A percentile compares a stretch with the other conserved stretches of the same genome.
Evolutionary conservation across 257 asterid species (phyloP).

Genomic region (Forsythia viridissima): DNA sequence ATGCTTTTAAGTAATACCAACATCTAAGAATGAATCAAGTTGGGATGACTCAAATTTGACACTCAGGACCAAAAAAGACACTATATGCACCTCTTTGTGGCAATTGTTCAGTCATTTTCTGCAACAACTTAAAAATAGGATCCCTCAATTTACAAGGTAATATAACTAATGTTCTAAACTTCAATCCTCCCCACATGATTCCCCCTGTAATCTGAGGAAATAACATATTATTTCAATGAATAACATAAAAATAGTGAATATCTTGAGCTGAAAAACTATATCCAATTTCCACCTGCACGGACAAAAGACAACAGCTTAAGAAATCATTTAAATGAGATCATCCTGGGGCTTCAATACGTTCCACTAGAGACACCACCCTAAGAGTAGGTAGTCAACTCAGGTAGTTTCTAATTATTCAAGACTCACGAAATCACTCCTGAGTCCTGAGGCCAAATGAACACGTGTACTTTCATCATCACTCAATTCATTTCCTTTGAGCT

Average conservation of each 20-base stretch:
- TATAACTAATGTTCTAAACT: neutral
- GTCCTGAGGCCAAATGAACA: neutral
- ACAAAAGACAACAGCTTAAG: neutral
- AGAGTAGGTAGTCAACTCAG: neutral
- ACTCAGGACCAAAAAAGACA: neutral
- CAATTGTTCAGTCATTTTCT: neutral
- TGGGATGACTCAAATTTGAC: neutral
- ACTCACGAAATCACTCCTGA: neutral
- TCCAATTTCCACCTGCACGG: neutral
- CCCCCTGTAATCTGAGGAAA: neutral
- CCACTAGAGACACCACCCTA: neutral
- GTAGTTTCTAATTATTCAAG: neutral
- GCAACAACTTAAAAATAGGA: neutral
- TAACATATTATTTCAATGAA: neutral
- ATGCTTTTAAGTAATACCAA: neutral
- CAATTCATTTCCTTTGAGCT: neutral
- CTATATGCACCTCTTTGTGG: neutral
- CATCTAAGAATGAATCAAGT: neutral
- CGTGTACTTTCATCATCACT: neutral
- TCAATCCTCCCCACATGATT: neutral
- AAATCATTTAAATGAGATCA: neutral
- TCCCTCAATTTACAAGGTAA: neutral
- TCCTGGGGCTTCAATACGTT: neutral
- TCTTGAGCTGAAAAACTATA: neutral
- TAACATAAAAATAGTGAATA: neutral